Evolutionary conservation across 2,329 filamentous ascomycete genomes (phyloP).

Genomic region (Apiospora rasikravindrae): DNA sequence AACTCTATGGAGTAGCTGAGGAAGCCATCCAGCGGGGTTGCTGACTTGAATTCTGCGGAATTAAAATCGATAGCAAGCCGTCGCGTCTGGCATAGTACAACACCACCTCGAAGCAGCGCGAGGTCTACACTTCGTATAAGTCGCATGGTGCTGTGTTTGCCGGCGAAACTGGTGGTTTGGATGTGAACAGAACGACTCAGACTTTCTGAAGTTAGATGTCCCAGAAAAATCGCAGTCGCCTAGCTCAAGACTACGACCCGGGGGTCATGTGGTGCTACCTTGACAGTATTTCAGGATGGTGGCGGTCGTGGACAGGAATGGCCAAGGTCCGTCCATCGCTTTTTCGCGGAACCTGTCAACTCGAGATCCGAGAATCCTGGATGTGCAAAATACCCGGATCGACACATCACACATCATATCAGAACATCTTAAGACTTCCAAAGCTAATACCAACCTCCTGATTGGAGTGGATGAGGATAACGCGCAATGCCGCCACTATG

Average conservation of each 20-base stretch:
- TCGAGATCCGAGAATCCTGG: background rate
- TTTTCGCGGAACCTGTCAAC: background rate
- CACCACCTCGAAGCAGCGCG: background rate
- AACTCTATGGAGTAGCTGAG: slow-evolving; percentile 49
- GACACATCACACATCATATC: slow-evolving; percentile 6
- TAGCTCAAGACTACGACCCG: background rate
- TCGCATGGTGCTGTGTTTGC: background rate
- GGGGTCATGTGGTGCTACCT: background rate
- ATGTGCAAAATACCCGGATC: background rate
- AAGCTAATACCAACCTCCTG: background rate
- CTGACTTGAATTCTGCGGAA: slow-evolving; percentile 27
- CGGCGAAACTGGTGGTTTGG: background rate
- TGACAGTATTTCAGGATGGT: background rate
- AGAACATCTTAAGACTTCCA: background rate
- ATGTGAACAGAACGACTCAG: background rate
- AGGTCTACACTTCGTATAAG: background rate
- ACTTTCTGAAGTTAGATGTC: background rate
- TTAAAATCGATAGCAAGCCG: background rate
- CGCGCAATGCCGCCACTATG: slow-evolving; percentile 2
- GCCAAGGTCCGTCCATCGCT: background rate
- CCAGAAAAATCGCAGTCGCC: background rate
- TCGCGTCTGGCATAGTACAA: background rate
- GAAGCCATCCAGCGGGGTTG: slow-evolving; percentile 45
- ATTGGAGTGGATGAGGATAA: background rate
- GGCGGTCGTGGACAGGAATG: background rate